Evolutionary conservation across 345 rosid genomes (phyloP), one percentile per base, ranked within the genome.

Genomic region (Erucastrum elatum): DNA sequence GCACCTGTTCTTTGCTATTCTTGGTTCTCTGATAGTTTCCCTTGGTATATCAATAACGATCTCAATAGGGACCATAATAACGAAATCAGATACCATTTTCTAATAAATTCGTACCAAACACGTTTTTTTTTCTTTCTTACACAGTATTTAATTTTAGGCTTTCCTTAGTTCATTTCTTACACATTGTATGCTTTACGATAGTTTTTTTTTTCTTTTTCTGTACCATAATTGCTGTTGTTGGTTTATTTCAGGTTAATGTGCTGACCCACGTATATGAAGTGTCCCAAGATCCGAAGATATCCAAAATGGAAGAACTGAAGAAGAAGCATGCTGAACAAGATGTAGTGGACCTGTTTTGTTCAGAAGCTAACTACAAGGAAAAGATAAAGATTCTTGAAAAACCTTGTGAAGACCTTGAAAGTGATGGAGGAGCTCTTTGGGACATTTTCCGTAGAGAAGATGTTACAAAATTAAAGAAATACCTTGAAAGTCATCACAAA

Each of bases 361-460:
- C 64, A 49, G 66, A 29, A 49, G 69, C 80, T 74, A 55, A 62
- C 59, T 53, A 35, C 33, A 72, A 74, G 39, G 77, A 76, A 71
- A 8, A 51, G 75, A 56, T 37, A 33, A 13, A 68, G 64, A 29
- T 56, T 37, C 56, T 70, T 69, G 53, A 58, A 13, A 62, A 64
- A 0, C 13, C n/a, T 12, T 17, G 30, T 39, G 68, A 64, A 56
- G 58, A 67, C 21, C 35, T 74, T 13, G 81, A 39, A 34, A 16
- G 53, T 25, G 89, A 85, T 58, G 90, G 87, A 15, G 92, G 92
- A 41, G 96, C 97, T 61, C 73, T 89, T 6, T 91, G 97, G 95
- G 91, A 90, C 78, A 89, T 91, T 75, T 91, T 89, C 77, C 88
- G 88, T 61, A 86, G 92, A 80, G 77, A 90, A 84, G 94, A 89